phyloP scores from a whole-genome alignment of 169 alveolate species.

The Cryptosporidium ubiquitum region DNA sequence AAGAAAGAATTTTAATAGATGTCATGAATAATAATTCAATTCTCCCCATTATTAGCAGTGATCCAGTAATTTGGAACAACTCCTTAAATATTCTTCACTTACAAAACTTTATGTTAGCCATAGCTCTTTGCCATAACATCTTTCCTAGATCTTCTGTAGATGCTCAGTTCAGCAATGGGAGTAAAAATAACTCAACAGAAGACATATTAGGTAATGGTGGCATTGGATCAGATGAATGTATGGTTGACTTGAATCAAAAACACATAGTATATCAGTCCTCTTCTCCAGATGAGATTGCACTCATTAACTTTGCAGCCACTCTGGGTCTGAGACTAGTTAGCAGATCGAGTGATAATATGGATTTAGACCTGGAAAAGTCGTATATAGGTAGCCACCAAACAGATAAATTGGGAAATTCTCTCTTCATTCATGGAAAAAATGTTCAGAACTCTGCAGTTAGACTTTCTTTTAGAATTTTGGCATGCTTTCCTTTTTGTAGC shows the following conservation, averaged over 20 bases:
- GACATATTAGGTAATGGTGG: conserved; percentile 7
- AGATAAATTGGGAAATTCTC: neutral
- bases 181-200: neutral
- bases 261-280: conserved; percentile 93
- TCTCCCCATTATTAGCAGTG: conserved; percentile 16
- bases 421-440: neutral
- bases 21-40: neutral
- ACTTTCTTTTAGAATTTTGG: conserved; percentile 87
- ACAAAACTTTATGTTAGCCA: conserved; percentile 86
- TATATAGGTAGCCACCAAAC: neutral
- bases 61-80: conserved; percentile 35
- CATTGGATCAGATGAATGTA: conserved; percentile 70
- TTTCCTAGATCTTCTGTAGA: conserved; percentile 84
- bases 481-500: conserved; percentile 96
- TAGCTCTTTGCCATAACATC: conserved; percentile 93
- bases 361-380: conserved; percentile 77
- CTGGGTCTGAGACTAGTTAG: conserved; percentile 90
- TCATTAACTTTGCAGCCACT: conserved; percentile 93
- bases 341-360: conserved; percentile 88
- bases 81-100: conserved; percentile 56
- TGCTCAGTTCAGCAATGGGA: neutral
- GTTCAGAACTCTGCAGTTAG: neutral
- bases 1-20: conserved; percentile 31
- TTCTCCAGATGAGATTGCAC: conserved; percentile 99
- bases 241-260: conserved; percentile 76